A percentile compares a stretch with the other conserved stretches of the same genome.
These are phyloP conservation scores for Paramecium tetraurelia DNA, from an alignment of 73 alveolate genomes.

Conservation along the genomic window DNA sequence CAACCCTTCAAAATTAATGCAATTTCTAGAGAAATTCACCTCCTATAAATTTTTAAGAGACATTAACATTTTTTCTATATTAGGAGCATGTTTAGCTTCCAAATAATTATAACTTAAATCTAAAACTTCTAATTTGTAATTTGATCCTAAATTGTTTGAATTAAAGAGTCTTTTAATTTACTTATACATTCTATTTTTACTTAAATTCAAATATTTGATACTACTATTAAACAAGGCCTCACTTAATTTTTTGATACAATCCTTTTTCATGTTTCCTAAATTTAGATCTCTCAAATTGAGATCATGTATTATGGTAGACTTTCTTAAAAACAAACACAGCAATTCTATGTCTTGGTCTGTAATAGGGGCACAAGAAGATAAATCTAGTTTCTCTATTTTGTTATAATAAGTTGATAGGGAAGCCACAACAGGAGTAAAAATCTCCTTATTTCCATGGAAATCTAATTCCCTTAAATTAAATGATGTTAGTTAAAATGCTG, in stretches of 20 bases:
- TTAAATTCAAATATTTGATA: neutral
- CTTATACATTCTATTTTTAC: constrained; percentile 37
- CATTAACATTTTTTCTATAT: neutral
- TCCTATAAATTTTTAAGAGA: neutral
- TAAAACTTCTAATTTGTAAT: constrained; percentile 2
- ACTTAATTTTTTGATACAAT: neutral
- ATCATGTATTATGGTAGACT: constrained; percentile 11
- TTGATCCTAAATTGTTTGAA: neutral
- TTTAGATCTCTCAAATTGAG: constrained; percentile 9
- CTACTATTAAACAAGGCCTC: constrained; percentile 25
- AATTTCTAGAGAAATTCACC: neutral
- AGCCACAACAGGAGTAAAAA: constrained; percentile 6
- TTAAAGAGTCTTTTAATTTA: neutral
- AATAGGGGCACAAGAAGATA: constrained; percentile 22
- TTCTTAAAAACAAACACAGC: neutral
- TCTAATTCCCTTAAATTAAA: constrained; percentile 35
- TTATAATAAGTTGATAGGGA: constrained; percentile 18
- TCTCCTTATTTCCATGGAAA: constrained; percentile 31
- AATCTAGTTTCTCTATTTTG: constrained; percentile 5
- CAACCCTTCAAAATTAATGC: neutral
- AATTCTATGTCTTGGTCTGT: neutral
- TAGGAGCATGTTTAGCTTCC: constrained; percentile 10
- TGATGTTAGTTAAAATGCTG: constrained; percentile 7
- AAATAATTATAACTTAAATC: constrained; percentile 24
- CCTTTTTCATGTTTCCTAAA: constrained; percentile 12